Conservation (phyloP, 2,329 filamentous ascomycete species). For the Gaeumannomyces tritici region DNA sequence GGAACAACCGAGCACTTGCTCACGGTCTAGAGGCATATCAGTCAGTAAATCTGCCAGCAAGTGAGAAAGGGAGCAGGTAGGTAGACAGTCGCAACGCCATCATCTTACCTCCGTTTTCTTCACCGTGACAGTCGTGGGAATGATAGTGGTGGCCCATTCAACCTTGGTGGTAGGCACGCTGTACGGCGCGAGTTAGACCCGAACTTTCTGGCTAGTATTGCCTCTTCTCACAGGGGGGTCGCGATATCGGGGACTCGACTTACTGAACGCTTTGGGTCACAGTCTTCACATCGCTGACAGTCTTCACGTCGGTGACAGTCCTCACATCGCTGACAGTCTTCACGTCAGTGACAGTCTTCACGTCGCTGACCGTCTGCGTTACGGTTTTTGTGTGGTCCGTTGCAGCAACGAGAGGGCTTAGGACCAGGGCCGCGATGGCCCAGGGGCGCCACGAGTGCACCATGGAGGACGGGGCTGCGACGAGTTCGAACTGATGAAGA, state of each 20-base stretch:
- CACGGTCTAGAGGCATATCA: neutral
- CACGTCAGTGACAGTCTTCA: neutral
- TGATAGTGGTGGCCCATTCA: neutral
- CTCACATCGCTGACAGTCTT: neutral
- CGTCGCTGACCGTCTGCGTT: neutral
- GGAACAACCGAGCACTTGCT: neutral
- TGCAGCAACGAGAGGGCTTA: conserved; percentile 11
- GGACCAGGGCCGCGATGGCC: conserved; percentile 12
- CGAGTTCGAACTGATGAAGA: neutral
- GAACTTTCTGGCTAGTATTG: neutral
- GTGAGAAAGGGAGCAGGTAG: neutral
- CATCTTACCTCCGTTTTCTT: neutral
- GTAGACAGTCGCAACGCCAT: neutral
- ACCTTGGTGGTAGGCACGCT: neutral
- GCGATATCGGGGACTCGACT: neutral
- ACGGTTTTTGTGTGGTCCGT: conserved; percentile 5
- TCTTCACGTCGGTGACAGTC: neutral
- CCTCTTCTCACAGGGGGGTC: too few species aligned
- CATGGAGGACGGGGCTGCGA: conserved; percentile 8
- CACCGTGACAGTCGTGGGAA: neutral
- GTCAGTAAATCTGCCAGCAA: neutral
- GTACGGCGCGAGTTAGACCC: neutral
- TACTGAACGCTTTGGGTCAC: neutral
- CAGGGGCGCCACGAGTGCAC: conserved; percentile 13
- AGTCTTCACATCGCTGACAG: neutral